Conservation (phyloP, 2,329 filamentous ascomycete genomes). For the Cladosporium sphaerospermum region DNA sequence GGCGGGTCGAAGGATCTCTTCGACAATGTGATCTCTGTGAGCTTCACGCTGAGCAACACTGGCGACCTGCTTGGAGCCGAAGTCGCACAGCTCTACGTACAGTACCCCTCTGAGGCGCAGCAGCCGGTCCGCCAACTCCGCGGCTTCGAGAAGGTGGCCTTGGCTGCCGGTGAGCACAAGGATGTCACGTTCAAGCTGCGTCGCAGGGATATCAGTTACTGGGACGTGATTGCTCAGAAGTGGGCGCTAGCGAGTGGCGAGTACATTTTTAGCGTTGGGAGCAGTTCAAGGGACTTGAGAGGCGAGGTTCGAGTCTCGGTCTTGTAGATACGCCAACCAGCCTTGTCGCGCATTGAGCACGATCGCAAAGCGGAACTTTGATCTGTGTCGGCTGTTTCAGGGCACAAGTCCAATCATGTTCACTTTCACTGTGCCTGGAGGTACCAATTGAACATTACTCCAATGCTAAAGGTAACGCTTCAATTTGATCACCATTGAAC, state of each 20-base stretch:
- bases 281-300: not conserved
- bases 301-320: not conserved
- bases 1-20: slow-evolving; percentile 49
- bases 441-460: no score
- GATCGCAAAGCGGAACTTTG: no score
- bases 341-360: no score
- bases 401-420: no score
- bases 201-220: slow-evolving; percentile 38
- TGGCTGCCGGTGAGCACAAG: slow-evolving; percentile 18
- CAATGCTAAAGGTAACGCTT: no score
- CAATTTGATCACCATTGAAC: no score
- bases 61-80: slow-evolving; percentile 49
- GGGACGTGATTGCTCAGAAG: slow-evolving; percentile 35
- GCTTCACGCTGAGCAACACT: slow-evolving; percentile 56
- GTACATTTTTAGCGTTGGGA: not conserved
- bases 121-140: slow-evolving; percentile 22
- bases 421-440: no score
- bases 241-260: slow-evolving; percentile 24
- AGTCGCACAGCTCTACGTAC: slow-evolving; percentile 50
- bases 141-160: slow-evolving; percentile 34
- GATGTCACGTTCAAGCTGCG: slow-evolving; percentile 30
- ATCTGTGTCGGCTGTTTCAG: no score
- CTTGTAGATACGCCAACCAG: not conserved
- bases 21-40: slow-evolving; percentile 52
- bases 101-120: slow-evolving; percentile 16